These are phyloP conservation scores for Verruconis gallopava DNA, from an alignment of 2,329 filamentous ascomycete genomes.

Conservation along the genomic window DNA sequence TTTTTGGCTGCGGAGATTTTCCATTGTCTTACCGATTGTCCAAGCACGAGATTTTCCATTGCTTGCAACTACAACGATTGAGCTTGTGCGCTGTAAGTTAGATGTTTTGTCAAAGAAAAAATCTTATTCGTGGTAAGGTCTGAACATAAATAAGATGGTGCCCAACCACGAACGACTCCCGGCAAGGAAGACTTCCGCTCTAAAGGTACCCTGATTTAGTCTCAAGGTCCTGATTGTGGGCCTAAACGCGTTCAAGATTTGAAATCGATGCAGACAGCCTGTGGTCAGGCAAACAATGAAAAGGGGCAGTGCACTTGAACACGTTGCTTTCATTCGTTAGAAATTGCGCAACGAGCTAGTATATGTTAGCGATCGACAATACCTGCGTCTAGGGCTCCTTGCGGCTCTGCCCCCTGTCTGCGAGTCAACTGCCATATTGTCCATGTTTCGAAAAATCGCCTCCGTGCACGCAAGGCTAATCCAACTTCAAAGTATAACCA, in stretches of 20 bases:
- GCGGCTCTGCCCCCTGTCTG: too few species aligned
- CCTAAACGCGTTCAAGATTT: slow-evolving; percentile 1
- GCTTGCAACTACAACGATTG: neutral
- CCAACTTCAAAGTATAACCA: too few species aligned
- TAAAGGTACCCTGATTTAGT: slow-evolving; percentile 5
- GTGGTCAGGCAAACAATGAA: slow-evolving; percentile 2
- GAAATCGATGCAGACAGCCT: neutral
- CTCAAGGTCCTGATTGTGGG: slow-evolving; percentile 6
- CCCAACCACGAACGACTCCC: slow-evolving; percentile 5
- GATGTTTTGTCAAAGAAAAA: slow-evolving; percentile 3
- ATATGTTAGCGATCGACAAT: too few species aligned
- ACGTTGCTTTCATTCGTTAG: slow-evolving; percentile 4
- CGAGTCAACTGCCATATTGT: too few species aligned
- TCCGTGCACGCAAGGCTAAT: too few species aligned
- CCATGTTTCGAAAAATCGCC: too few species aligned
- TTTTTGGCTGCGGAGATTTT: neutral
- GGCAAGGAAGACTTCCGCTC: neutral
- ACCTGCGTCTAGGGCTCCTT: too few species aligned
- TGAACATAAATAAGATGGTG: slow-evolving; percentile 3
- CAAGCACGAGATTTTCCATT: slow-evolving; percentile 4
- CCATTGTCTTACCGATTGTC: slow-evolving; percentile 1
- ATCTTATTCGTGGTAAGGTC: neutral
- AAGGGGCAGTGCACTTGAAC: slow-evolving; percentile 3
- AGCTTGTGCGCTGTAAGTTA: slow-evolving; percentile 1
- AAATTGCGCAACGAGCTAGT: slow-evolving; percentile 3